Evolutionary conservation across 768 basidiomycete genomes (phyloP).

Genomic region (Lentinula detonsa): DNA sequence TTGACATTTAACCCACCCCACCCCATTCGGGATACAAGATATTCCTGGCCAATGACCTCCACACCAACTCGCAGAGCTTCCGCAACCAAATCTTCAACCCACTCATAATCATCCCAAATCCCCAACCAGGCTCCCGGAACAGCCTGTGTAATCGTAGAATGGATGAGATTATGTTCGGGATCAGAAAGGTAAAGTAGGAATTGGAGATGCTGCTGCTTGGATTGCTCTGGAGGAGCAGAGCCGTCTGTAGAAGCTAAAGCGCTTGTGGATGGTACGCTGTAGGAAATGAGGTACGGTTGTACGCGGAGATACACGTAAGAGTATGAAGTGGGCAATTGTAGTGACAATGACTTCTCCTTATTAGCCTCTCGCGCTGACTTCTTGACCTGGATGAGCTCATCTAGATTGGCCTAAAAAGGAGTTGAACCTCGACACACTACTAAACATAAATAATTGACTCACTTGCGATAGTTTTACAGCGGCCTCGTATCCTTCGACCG

Average conservation of each 20-base stretch:
- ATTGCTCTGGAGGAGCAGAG: conserved; percentile 29
- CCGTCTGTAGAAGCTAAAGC: conserved; percentile 19
- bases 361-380: conserved; percentile 19
- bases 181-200: conserved; percentile 73
- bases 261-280: conserved; percentile 33
- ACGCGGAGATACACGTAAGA: conserved; percentile 91
- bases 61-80: conserved; percentile 80
- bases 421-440: not conserved
- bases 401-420: conserved; percentile 60
- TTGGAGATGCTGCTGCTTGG: conserved; percentile 46
- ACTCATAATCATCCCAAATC: conserved; percentile 86
- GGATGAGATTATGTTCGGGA: conserved; percentile 70
- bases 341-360: conserved; percentile 24
- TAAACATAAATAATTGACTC: conserved; percentile 12
- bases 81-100: conserved; percentile 95
- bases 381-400: conserved; percentile 67
- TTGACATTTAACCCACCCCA: conserved; percentile 44
- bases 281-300: conserved; percentile 72
- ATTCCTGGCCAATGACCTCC: conserved; percentile 91
- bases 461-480: conserved; percentile 86
- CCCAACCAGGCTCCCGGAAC: conserved; percentile 84
- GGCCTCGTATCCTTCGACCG: conserved; percentile 78
- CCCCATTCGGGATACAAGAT: conserved; percentile 81
- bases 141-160: conserved; percentile 77
- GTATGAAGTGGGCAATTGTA: conserved; percentile 62